A percentile compares a stretch with the other conserved stretches of the same genome.
phyloP scores from a whole-genome alignment of 345 rosid genomes.

The Tarenaya hassleriana region DNA sequence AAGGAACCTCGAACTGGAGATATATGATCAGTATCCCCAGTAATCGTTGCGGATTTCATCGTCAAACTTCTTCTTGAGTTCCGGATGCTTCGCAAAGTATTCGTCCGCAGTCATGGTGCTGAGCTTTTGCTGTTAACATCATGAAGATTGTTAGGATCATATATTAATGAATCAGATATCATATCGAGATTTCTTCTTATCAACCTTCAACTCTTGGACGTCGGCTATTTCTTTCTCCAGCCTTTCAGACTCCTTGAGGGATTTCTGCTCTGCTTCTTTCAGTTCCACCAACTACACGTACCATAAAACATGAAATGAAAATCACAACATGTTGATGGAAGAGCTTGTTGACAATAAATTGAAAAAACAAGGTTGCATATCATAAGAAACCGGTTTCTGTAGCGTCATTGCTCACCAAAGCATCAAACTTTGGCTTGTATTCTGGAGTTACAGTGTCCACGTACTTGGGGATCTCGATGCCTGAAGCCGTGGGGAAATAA shows the following conservation, averaged over 20 bases:
- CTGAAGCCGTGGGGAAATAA: conserved; percentile 34
- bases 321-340: neutral
- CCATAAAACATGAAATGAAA: conserved; percentile 9
- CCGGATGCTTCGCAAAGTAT: conserved; percentile 93
- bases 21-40: conserved; percentile 67
- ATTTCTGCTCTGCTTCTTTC: conserved; percentile 82
- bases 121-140: conserved; percentile 60
- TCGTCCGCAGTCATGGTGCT: conserved; percentile 99
- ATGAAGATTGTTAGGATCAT: conserved; percentile 1
- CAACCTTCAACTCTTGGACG: conserved; percentile 86
- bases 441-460: conserved; percentile 86
- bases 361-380: no score
- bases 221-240: conserved; percentile 84
- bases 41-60: conserved; percentile 94
- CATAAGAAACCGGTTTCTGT: neutral
- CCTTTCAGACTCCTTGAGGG: conserved; percentile 73
- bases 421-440: conserved; percentile 89
- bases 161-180: neutral
- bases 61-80: conserved; percentile 87
- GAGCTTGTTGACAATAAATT: neutral
- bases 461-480: conserved; percentile 74
- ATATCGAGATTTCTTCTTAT: neutral
- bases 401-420: conserved; percentile 51
- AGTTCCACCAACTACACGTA: conserved; percentile 64
- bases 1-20: neutral